Percentiles rank a stretch among this genome's conserved stretches.
These are phyloP conservation scores for Calycina herbarum DNA, from an alignment of 2,329 filamentous ascomycete genomes.

Conservation along the genomic window DNA sequence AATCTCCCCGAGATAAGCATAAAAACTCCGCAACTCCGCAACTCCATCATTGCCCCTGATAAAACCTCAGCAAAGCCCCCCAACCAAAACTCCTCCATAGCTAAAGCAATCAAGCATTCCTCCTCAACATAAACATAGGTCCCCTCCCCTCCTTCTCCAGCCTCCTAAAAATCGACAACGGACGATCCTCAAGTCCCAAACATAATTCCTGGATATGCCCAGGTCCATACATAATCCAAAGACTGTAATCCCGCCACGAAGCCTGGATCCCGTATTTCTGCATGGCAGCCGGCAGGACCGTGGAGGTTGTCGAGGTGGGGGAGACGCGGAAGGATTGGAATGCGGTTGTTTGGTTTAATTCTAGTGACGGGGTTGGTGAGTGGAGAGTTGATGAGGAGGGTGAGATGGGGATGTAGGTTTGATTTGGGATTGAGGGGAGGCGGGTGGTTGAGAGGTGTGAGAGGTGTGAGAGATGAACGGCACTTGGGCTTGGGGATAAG, in stretches of 20 bases:
- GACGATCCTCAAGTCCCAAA: constrained; percentile 84
- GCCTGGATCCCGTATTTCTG: constrained; percentile 97
- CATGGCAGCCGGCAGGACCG: constrained; percentile 87
- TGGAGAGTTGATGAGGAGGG: background rate
- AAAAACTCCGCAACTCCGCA: too few species aligned
- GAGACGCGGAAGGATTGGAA: constrained; percentile 78
- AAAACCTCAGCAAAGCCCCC: background rate
- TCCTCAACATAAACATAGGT: constrained; percentile 94
- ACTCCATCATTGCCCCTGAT: background rate
- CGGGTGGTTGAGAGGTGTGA: background rate
- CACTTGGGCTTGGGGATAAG: background rate
- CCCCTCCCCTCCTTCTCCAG: constrained; percentile 92
- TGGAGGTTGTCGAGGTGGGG: constrained; percentile 94
- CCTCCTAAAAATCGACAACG: constrained; percentile 91
- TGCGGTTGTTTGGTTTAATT: constrained; percentile 69
- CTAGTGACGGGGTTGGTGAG: constrained; percentile 46
- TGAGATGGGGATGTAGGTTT: background rate
- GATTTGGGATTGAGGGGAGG: background rate
- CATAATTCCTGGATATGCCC: constrained; percentile 72
- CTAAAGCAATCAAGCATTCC: constrained; percentile 16
- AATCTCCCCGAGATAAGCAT: too few species aligned
- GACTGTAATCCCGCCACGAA: constrained; percentile 89
- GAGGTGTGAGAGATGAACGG: background rate
- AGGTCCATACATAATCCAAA: constrained; percentile 97
- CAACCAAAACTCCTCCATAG: too few species aligned